Evolutionary conservation across 768 basidiomycete genomes (phyloP).

Genomic region (Butyriboletus loyo): DNA sequence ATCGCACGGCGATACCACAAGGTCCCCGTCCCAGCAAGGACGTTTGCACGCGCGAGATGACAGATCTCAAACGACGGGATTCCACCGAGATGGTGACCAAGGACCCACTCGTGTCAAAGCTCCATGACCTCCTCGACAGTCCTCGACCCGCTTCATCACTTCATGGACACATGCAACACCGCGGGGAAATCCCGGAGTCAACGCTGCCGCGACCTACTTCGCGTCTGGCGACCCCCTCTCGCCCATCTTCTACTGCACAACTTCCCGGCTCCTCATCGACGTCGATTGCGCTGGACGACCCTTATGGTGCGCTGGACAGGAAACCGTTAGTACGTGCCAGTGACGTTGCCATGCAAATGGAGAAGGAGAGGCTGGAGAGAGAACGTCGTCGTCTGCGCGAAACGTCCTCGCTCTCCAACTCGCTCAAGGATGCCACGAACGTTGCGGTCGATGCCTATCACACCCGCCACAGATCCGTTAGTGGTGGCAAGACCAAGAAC

Average conservation of each 20-base stretch:
- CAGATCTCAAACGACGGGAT: slow-evolving; percentile 22
- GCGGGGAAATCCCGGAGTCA: slow-evolving; percentile 28
- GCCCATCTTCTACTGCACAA: slow-evolving; percentile 22
- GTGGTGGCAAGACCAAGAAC: slow-evolving; percentile 15
- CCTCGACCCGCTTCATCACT: slow-evolving; percentile 40
- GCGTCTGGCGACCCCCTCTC: slow-evolving; percentile 22
- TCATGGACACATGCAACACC: slow-evolving; percentile 35
- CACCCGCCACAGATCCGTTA: slow-evolving; percentile 15
- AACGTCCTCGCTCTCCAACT: slow-evolving; percentile 9
- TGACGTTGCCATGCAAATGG: slow-evolving; percentile 50
- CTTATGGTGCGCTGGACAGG: slow-evolving; percentile 7
- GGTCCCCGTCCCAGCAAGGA: slow-evolving; percentile 20
- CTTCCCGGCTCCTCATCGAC: slow-evolving; percentile 19
- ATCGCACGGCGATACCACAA: slow-evolving; percentile 15
- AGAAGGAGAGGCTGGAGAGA: slow-evolving; percentile 42
- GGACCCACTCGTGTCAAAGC: slow-evolving; percentile 35
- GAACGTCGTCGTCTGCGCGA: slow-evolving; percentile 30
- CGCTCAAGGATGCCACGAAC: slow-evolving; percentile 31
- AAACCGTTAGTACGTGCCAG: slow-evolving; percentile 47
- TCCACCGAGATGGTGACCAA: slow-evolving; percentile 22
- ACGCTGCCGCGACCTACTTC: slow-evolving; percentile 19
- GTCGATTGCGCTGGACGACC: slow-evolving; percentile 12
- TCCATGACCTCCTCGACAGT: slow-evolving; percentile 49
- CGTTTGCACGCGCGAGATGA: slow-evolving; percentile 18
- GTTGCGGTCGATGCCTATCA: slow-evolving; percentile 17